phyloP scores from a whole-genome alignment of 352 stramenopile species.

The Lagenidium sp. region DNA sequence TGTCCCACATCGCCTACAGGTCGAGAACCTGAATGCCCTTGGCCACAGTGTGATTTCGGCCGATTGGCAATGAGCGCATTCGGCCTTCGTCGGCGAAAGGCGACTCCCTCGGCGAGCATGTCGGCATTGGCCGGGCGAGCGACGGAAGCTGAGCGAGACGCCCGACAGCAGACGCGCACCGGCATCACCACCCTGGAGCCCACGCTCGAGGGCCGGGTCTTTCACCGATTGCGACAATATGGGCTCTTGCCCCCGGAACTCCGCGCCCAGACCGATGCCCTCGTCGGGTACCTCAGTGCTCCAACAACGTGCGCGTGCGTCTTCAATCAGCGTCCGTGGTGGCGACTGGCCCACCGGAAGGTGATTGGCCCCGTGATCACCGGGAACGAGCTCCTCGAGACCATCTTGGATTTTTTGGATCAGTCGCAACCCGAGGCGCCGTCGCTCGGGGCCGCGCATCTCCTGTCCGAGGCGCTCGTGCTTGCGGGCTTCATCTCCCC shows the following conservation, averaged over 20 bases:
- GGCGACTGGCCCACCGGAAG: background rate
- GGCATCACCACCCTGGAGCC: conserved; percentile 2
- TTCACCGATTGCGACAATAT: conserved; percentile 18
- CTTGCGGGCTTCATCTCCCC: conserved; percentile 25
- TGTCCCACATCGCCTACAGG: background rate
- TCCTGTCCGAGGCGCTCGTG: conserved; percentile 19
- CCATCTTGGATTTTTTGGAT: conserved; percentile 15
- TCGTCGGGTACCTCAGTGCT: conserved; percentile 4
- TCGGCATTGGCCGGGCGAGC: conserved; percentile 20
- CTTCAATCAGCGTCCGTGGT: conserved; percentile 9
- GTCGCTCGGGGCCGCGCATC: conserved; percentile 13
- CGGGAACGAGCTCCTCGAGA: conserved; percentile 26
- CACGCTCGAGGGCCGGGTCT: conserved; percentile 18
- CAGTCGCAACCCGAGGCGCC: conserved; percentile 13
- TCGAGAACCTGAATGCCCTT: too few relatives aligned
- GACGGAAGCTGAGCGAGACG: conserved; percentile 5
- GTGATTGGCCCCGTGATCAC: conserved; percentile 20
- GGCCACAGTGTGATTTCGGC: background rate
- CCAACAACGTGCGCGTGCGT: conserved; percentile 5
- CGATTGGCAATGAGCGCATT: background rate
- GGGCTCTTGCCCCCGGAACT: conserved; percentile 7
- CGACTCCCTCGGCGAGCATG: conserved; percentile 23
- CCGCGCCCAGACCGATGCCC: conserved; percentile 5
- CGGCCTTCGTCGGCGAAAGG: background rate
- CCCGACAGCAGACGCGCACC: conserved; percentile 3